These are phyloP conservation scores for Juncus inflexus DNA, from an alignment of 176 grass and related monocot genomes.

Conservation along the genomic window DNA sequence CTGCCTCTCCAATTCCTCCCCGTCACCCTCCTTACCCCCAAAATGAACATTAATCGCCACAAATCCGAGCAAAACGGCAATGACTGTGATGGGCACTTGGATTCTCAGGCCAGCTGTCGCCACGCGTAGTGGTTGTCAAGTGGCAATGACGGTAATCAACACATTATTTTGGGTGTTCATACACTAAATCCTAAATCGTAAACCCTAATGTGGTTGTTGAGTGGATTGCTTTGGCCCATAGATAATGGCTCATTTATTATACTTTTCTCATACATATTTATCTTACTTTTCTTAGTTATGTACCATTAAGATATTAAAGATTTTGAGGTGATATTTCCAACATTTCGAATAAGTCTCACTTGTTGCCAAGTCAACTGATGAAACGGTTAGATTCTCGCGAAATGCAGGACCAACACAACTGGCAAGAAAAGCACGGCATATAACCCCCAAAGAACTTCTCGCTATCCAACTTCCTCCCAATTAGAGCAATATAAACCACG, in stretches of 20 bases:
- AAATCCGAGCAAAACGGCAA: slow-evolving; percentile 78
- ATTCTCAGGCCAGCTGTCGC: slow-evolving; percentile 88
- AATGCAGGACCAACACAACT: slow-evolving; percentile 69
- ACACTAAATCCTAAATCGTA: no score
- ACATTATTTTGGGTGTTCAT: no score
- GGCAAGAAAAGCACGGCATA: slow-evolving; percentile 92
- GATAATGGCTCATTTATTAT: slow-evolving; percentile 58
- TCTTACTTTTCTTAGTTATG: no score
- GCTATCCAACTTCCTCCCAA: slow-evolving; percentile 82
- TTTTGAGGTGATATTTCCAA: no score
- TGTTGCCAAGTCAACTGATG: slow-evolving; percentile 86
- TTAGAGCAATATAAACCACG: slow-evolving; percentile 83
- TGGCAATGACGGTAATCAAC: slow-evolving; percentile 35
- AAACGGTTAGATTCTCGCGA: slow-evolving; percentile 79
- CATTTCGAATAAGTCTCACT: slow-evolving; percentile 85
- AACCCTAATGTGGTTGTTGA: slow-evolving; percentile 90
- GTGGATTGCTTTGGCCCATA: slow-evolving; percentile 88
- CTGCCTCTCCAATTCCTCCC: slow-evolving; percentile 10
- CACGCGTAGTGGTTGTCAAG: slow-evolving; percentile 86
- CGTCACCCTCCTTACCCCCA: slow-evolving; percentile 2
- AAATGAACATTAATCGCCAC: slow-evolving; percentile 73
- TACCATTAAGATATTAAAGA: no score
- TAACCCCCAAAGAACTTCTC: slow-evolving; percentile 90
- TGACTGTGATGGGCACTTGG: slow-evolving; percentile 87
- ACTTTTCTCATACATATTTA: no score